Percentiles rank a stretch among this genome's conserved stretches.
Conservation (phyloP, 768 basidiomycete genomes). For the Tylopilus sp. region DNA sequence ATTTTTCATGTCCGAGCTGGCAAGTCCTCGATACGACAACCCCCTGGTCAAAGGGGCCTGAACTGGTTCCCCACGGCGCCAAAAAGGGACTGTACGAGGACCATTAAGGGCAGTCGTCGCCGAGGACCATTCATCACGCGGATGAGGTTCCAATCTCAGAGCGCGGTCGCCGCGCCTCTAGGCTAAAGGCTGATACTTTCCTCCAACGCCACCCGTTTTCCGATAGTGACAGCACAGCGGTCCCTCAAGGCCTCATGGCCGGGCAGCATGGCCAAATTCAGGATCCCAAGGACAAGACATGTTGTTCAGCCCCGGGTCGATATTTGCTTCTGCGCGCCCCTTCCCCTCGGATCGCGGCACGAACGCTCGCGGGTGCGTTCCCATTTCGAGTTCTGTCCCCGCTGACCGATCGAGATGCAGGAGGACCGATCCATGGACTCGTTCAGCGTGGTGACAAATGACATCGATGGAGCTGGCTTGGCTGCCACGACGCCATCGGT, state of each 20-base stretch:
- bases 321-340: too few relatives aligned
- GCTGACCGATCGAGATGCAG: not conserved
- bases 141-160: not conserved
- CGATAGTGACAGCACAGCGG: not conserved
- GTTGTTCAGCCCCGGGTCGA: too few relatives aligned
- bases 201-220: not conserved
- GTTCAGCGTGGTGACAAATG: not conserved
- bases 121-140: not conserved
- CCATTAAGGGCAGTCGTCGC: too few relatives aligned
- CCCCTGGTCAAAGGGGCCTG: too few relatives aligned
- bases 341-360: not conserved
- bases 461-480: not conserved
- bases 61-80: not conserved
- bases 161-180: not conserved
- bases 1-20: too few relatives aligned
- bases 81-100: not conserved
- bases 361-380: not conserved
- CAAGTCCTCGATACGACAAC: too few relatives aligned
- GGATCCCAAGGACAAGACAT: not conserved
- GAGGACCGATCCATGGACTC: slow-evolving; percentile 3
- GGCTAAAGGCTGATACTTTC: not conserved
- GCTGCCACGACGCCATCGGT: not conserved
- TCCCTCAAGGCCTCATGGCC: too few relatives aligned
- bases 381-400: not conserved
- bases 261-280: not conserved